Conservation (phyloP, 148 eudicot genomes). For the Bassia scoparia region DNA sequence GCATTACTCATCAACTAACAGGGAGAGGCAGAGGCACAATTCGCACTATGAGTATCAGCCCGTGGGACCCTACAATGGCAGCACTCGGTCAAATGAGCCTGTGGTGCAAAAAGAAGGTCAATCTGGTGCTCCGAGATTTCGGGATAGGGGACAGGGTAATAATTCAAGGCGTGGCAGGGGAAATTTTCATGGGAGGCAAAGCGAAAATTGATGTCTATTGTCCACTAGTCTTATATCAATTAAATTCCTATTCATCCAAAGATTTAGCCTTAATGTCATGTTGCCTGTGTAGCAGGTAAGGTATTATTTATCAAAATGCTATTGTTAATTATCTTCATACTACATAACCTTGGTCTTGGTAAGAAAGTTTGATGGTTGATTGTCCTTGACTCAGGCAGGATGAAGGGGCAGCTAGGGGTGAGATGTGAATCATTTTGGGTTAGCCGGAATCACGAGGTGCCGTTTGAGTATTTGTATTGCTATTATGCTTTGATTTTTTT, state of each 20-base stretch:
- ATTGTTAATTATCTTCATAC: neutral
- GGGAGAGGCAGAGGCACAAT: conserved; percentile 63
- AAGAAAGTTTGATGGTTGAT: conserved; percentile 5
- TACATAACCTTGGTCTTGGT: neutral
- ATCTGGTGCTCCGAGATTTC: conserved; percentile 42
- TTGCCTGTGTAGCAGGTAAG: conserved; percentile 11
- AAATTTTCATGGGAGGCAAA: conserved; percentile 26
- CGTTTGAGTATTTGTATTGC: neutral
- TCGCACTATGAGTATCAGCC: conserved; percentile 81
- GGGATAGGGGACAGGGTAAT: conserved; percentile 59
- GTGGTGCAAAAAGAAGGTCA: conserved; percentile 44
- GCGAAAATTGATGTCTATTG: neutral
- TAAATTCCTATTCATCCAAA: conserved; percentile 13
- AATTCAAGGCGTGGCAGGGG: conserved; percentile 55
- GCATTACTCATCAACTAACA: conserved; percentile 35
- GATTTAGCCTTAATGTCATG: conserved; percentile 14
- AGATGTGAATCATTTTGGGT: conserved; percentile 18
- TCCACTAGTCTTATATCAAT: neutral
- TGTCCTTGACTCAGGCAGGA: conserved; percentile 8
- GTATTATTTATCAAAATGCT: neutral
- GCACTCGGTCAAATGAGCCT: conserved; percentile 35
- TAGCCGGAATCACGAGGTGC: conserved; percentile 25
- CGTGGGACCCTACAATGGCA: conserved; percentile 45
- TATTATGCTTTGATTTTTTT: conserved; percentile 17
- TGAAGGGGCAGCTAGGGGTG: conserved; percentile 10